A percentile compares a stretch with the other conserved stretches of the same genome.
Evolutionary conservation across 805 yeast genomes (phyloP).

Genomic region (Candida insectorum): DNA sequence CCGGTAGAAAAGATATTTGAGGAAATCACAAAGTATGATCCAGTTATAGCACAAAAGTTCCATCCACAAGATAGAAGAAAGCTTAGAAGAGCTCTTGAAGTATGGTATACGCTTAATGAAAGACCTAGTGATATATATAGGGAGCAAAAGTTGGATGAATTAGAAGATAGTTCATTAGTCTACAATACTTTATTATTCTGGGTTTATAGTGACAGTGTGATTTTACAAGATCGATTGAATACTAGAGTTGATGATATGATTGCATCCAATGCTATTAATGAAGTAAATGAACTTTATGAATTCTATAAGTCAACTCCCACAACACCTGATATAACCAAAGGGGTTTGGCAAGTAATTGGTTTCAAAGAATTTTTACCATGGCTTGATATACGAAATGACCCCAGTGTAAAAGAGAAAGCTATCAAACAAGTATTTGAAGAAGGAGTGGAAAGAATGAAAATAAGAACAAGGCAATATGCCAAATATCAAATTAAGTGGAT

Average conservation of each 20-base stretch:
- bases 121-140: constrained; percentile 69
- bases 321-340: constrained; percentile 57
- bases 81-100: constrained; percentile 76
- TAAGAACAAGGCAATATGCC: constrained; percentile 82
- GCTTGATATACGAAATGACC: constrained; percentile 23
- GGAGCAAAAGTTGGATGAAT: constrained; percentile 48
- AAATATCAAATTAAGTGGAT: constrained; percentile 91
- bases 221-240: constrained; percentile 64
- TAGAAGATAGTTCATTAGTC: constrained; percentile 46
- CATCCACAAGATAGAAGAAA: constrained; percentile 90
- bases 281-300: constrained; percentile 58
- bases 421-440: constrained; percentile 24
- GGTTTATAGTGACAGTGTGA: constrained; percentile 67
- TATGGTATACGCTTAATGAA: constrained; percentile 62
- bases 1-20: constrained; percentile 49
- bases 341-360: constrained; percentile 94
- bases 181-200: constrained; percentile 72
- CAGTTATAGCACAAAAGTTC: constrained; percentile 70
- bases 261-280: constrained; percentile 61
- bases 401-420: constrained; percentile 2
- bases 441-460: constrained; percentile 75
- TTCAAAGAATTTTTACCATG: constrained; percentile 86
- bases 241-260: constrained; percentile 83
- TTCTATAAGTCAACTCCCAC: constrained; percentile 32
- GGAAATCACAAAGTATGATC: constrained; percentile 56